phyloP scores from a whole-genome alignment of 2,329 filamentous ascomycete genomes.

The Ceratocystis papillata region DNA sequence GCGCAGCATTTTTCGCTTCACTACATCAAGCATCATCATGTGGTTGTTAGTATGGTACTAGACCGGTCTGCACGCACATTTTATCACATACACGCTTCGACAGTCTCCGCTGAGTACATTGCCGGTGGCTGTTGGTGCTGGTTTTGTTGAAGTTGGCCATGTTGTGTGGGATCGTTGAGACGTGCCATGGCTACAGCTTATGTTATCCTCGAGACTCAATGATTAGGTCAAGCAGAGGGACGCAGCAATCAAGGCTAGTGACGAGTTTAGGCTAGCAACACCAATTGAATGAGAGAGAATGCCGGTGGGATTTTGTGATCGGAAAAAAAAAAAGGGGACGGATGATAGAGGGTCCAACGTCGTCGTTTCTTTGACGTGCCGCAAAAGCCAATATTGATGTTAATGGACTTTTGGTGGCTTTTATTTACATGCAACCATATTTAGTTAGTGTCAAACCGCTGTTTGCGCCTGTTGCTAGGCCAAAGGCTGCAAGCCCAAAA shows the following conservation, averaged over 20 bases:
- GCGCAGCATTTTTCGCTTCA: conserved; percentile 66
- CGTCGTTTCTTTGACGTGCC: conserved; percentile 9
- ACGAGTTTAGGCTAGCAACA: background rate
- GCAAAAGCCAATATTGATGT: background rate
- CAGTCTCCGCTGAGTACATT: conserved; percentile 40
- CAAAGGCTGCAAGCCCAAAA: conserved; percentile 5
- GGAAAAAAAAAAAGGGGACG: background rate
- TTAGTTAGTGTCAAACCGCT: background rate
- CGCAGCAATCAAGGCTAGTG: background rate
- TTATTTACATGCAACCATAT: conserved; percentile 7
- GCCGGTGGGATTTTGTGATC: background rate
- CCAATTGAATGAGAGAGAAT: background rate
- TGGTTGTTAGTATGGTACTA: conserved; percentile 1
- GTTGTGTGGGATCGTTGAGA: conserved; percentile 62
- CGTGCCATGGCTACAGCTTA: conserved; percentile 56
- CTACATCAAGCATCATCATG: conserved; percentile 35
- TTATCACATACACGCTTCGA: conserved; percentile 57
- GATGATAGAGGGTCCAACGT: background rate
- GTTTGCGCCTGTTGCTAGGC: conserved; percentile 11
- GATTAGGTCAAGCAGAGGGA: background rate
- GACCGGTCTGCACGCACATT: background rate
- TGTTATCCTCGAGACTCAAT: conserved; percentile 1
- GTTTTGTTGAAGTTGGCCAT: conserved; percentile 29
- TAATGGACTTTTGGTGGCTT: conserved; percentile 9
- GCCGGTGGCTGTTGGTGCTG: conserved; percentile 11